Evolutionary conservation across 2,329 filamentous ascomycete genomes (phyloP).

Genomic region (Colletotrichum musae): DNA sequence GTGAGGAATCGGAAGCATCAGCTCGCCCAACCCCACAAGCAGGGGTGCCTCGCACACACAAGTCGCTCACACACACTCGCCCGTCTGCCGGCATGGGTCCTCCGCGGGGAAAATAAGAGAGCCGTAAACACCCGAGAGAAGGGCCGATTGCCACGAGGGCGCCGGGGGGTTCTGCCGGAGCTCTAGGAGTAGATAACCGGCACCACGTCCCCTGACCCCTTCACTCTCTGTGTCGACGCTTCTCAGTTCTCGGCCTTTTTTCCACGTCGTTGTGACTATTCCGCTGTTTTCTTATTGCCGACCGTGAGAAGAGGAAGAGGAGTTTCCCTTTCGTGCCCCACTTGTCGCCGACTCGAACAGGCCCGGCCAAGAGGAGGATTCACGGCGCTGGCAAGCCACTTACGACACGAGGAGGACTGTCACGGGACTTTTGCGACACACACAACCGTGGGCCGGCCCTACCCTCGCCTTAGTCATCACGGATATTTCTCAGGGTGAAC

Average conservation of each 20-base stretch:
- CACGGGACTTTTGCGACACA: no score
- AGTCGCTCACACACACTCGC: conserved; percentile 14
- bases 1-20: not conserved
- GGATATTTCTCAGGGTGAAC: not conserved
- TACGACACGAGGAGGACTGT: not conserved
- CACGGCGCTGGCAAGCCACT: not conserved
- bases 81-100: conserved; percentile 32
- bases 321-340: no score
- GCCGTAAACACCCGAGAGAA: conserved; percentile 40
- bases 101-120: not conserved
- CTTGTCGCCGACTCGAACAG: no score
- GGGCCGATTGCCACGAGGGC: conserved; percentile 37
- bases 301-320: no score
- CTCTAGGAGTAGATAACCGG: conserved; percentile 37
- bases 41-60: not conserved
- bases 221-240: not conserved
- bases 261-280: not conserved
- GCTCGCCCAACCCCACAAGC: conserved; percentile 5
- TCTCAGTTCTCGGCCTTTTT: not conserved
- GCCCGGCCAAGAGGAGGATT: no score
- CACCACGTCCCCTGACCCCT: conserved; percentile 27
- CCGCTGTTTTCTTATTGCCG: no score
- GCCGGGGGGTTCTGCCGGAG: not conserved
- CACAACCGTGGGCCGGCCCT: no score
- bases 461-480: no score